Evolutionary conservation across 129 eudicot species (phyloP).

Genomic region (Chrysanthemum lavandulifolium): DNA sequence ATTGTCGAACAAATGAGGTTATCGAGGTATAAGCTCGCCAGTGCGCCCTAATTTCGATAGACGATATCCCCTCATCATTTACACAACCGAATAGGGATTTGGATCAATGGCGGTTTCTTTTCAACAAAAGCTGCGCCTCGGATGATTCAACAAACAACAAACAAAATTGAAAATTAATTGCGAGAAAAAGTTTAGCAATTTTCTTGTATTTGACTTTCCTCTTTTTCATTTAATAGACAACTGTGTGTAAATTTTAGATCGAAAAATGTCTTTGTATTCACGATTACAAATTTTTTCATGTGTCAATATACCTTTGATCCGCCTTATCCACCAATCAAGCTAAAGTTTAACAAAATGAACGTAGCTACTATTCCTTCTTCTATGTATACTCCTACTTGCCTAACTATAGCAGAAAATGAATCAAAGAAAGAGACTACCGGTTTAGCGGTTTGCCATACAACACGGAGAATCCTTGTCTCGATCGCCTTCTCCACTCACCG

Average conservation of each 20-base stretch:
- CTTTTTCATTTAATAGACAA: constrained; percentile 10
- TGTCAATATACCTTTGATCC: constrained; percentile 12
- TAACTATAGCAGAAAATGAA: constrained; percentile 21
- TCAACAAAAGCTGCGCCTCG: constrained; percentile 8
- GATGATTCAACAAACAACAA: constrained; percentile 13
- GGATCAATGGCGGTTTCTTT: constrained; percentile 7
- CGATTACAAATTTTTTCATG: too few species aligned
- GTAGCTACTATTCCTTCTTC: constrained; percentile 27
- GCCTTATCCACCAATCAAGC: constrained; percentile 1
- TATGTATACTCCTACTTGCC: constrained; percentile 25
- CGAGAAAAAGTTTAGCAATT: constrained; percentile 18
- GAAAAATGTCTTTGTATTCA: background rate
- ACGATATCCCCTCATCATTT: constrained; percentile 19
- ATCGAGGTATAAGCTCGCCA: constrained; percentile 14
- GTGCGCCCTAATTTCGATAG: constrained; percentile 20
- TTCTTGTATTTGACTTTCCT: constrained; percentile 1
- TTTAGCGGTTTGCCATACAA: constrained; percentile 23
- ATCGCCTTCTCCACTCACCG: constrained; percentile 19
- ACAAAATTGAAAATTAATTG: constrained; percentile 17
- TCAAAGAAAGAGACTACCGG: constrained; percentile 19
- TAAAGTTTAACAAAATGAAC: constrained; percentile 9
- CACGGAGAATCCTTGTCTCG: constrained; percentile 23
- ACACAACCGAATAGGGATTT: constrained; percentile 10
- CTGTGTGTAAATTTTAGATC: constrained; percentile 17
- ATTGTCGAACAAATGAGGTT: constrained; percentile 31